Evolutionary conservation across 768 basidiomycete species (phyloP), one percentile per base, ranked within the genome.

Genomic region (Mycena metata): DNA sequence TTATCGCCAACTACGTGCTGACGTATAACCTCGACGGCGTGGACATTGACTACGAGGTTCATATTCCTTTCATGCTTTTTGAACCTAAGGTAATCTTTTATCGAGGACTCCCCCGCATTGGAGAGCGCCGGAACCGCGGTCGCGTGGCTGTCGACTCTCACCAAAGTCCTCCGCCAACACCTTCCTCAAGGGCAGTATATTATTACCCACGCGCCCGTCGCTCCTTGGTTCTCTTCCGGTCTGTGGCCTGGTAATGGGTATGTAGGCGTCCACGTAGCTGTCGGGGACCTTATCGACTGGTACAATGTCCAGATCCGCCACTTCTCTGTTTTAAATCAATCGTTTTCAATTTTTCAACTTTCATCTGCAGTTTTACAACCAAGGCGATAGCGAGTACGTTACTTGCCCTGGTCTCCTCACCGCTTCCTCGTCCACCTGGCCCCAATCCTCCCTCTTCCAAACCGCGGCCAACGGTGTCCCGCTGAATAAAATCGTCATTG

Each of bases 401-500:
- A 89, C 88, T 33, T 92, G 91, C 75, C 56, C 75, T 23, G 84
- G 83, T 43, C 85, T 95, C 33, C 78, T 93, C 52, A 87, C 80
- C 5, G 76, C 83, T 1, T 92, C 90, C 9, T 89, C 89, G 5
- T 81, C 77, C 61, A 76, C 80, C 45, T 93, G 88, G 88, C 93
- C 92, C 10, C 60, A 89, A 43, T 84, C 90, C 0, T 83, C 91
- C 0, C 79, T 85, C 39, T 87, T 90, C 77, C 84, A 90, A 2
- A 85, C 79, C 65, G 90, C n/a, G n/a, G n/a, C n/a, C n/a, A n/a
- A n/a, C n/a, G n/a, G n/a, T n/a, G n/a, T n/a, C n/a, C n/a, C n/a
- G 90, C 23, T 88, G 50, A 76, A 85, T 75, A 93, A 94, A 78
- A 82, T 93, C 56, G 88, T 93, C 67, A 91, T 94, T 73, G 92